Evolutionary conservation across 1,284 basidiomycete species (phyloP).

Genomic region (Ganoderma meredithae): DNA sequence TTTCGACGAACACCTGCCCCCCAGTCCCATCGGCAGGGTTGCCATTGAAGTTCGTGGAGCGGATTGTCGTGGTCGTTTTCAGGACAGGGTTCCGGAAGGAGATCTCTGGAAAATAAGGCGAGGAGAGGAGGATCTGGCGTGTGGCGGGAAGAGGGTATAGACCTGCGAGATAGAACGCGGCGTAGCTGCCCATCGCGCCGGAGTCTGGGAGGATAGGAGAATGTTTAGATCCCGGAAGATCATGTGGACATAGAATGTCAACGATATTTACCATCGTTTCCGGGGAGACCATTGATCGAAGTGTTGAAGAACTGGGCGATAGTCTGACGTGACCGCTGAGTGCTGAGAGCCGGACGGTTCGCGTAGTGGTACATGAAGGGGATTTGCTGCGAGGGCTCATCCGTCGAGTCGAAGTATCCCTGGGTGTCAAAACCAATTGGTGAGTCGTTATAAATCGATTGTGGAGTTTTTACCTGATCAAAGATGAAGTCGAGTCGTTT

Average conservation of each 20-base stretch:
- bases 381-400: conserved; percentile 70
- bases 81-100: conserved; percentile 66
- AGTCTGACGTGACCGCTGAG: conserved; percentile 59
- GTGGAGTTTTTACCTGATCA: conserved; percentile 44
- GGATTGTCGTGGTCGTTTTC: conserved; percentile 64
- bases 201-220: conserved; percentile 42
- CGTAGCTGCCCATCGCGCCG: conserved; percentile 74
- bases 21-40: conserved; percentile 59
- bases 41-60: conserved; percentile 56
- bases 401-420: conserved; percentile 60
- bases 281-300: conserved; percentile 60
- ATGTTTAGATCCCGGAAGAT: too few relatives aligned
- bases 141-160: conserved; percentile 71
- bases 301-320: conserved; percentile 65
- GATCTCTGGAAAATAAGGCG: conserved; percentile 66
- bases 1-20: conserved; percentile 65
- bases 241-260: too few relatives aligned
- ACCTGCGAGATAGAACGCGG: conserved; percentile 64
- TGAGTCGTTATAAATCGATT: too few relatives aligned
- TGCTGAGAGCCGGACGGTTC: conserved; percentile 61
- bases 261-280: conserved; percentile 59
- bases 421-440: conserved; percentile 33
- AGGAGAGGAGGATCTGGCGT: conserved; percentile 63
- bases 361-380: conserved; percentile 75
- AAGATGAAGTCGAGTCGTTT: conserved; percentile 60